phyloP scores from a whole-genome alignment of 1,284 basidiomycete species.

The Athelia psychrophila region DNA sequence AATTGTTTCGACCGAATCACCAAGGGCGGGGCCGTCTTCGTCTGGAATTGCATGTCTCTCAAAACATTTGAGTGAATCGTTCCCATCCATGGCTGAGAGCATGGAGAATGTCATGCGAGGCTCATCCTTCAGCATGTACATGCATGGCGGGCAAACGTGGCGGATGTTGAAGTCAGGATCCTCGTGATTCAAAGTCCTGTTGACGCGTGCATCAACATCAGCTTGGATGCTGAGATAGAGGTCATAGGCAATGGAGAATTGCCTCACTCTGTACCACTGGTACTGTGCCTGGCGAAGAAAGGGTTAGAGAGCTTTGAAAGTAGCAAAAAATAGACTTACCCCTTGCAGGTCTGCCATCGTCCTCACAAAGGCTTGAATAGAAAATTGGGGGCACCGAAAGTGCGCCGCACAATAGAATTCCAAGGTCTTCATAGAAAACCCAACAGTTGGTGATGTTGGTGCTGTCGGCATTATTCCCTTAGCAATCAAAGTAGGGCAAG shows the following conservation, averaged over 20 bases:
- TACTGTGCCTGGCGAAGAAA: conserved; percentile 2
- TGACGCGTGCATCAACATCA: not conserved
- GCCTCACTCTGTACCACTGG: not conserved
- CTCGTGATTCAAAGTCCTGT: not conserved
- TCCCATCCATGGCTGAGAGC: not conserved
- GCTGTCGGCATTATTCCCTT: conserved; percentile 5
- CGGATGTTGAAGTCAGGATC: conserved; percentile 7
- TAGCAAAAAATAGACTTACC: too few relatives aligned
- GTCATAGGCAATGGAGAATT: conserved; percentile 11
- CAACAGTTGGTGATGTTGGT: conserved; percentile 5
- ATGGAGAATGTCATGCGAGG: not conserved
- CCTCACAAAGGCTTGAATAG: conserved; percentile 8
- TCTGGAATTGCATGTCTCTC: not conserved
- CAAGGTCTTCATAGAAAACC: conserved; percentile 2
- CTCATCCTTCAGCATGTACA: not conserved
- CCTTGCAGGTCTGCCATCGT: conserved; percentile 6
- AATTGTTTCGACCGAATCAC: not conserved
- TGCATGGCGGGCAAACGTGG: conserved; percentile 11
- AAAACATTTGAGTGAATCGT: not conserved
- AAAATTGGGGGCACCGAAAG: conserved; percentile 2
- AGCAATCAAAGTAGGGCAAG: not conserved
- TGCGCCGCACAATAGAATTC: not conserved
- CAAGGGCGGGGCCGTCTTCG: not conserved
- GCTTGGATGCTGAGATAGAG: conserved; percentile 8
- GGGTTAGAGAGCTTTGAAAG: not conserved